A percentile compares a stretch with the other conserved stretches of the same genome.
phyloP scores from a whole-genome alignment of 2,329 filamentous ascomycete genomes.

The Diaporthe sp. region DNA sequence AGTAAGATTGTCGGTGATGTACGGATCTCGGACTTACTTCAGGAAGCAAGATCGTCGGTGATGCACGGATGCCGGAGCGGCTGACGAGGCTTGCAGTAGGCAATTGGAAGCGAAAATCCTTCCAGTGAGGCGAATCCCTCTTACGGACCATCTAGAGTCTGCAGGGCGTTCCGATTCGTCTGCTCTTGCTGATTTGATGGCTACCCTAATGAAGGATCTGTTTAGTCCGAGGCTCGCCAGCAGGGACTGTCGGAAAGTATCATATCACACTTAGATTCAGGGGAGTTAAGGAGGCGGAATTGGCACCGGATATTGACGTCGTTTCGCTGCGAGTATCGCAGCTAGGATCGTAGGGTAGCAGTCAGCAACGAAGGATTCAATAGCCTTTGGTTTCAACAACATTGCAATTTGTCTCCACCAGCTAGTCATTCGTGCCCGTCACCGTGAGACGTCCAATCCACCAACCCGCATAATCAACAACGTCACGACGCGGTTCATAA shows the following conservation, averaged over 20 bases:
- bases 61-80: neutral
- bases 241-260: too few species aligned
- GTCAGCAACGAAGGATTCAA: neutral
- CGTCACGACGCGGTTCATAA: neutral
- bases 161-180: neutral
- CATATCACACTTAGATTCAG: neutral
- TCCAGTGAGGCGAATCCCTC: neutral
- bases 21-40: neutral
- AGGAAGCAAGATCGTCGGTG: neutral
- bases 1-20: neutral
- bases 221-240: neutral
- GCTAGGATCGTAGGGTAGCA: neutral
- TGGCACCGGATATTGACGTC: neutral
- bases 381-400: neutral
- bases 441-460: neutral
- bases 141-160: neutral
- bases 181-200: neutral
- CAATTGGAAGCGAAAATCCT: neutral
- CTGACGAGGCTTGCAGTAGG: neutral
- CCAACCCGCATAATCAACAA: neutral
- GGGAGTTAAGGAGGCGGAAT: too few species aligned
- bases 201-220: neutral
- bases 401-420: neutral
- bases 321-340: neutral
- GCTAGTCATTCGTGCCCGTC: neutral